A percentile compares a stretch with the other conserved stretches of the same genome.
phyloP scores from a whole-genome alignment of 2,329 filamentous ascomycete genomes.

The Rhinocladiella similis region DNA sequence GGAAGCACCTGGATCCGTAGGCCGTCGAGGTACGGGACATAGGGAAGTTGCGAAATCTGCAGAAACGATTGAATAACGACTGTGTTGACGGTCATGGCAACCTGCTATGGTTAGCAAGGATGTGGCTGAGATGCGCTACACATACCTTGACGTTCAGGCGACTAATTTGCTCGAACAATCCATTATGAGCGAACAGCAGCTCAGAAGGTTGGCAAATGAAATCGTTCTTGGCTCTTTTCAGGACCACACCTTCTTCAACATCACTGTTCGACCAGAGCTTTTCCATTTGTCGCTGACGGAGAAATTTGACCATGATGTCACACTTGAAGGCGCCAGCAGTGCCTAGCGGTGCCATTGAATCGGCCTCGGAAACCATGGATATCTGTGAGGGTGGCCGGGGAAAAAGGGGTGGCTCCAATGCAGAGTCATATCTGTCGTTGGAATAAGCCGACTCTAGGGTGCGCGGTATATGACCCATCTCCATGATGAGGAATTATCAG shows the following conservation, averaged over 20 bases:
- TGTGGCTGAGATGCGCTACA: conserved; percentile 21
- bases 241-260: conserved; percentile 55
- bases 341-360: neutral
- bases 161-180: conserved; percentile 52
- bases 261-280: conserved; percentile 50
- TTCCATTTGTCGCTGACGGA: conserved; percentile 63
- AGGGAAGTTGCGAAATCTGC: conserved; percentile 50
- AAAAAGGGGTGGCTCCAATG: neutral
- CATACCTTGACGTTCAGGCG: conserved; percentile 56
- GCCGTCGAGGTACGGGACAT: conserved; percentile 60
- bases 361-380: neutral
- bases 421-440: neutral
- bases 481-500: neutral
- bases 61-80: conserved; percentile 63
- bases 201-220: conserved; percentile 54
- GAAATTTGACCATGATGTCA: conserved; percentile 64
- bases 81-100: conserved; percentile 68
- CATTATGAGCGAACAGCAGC: conserved; percentile 45
- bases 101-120: conserved; percentile 41
- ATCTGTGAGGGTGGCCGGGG: neutral
- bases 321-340: conserved; percentile 40
- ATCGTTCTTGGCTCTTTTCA: conserved; percentile 53
- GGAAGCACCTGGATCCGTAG: conserved; percentile 65
- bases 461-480: neutral
- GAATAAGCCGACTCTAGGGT: neutral